Evolutionary conservation across 805 yeast genomes (phyloP).

Genomic region (Myxozyma vanderwaltii): DNA sequence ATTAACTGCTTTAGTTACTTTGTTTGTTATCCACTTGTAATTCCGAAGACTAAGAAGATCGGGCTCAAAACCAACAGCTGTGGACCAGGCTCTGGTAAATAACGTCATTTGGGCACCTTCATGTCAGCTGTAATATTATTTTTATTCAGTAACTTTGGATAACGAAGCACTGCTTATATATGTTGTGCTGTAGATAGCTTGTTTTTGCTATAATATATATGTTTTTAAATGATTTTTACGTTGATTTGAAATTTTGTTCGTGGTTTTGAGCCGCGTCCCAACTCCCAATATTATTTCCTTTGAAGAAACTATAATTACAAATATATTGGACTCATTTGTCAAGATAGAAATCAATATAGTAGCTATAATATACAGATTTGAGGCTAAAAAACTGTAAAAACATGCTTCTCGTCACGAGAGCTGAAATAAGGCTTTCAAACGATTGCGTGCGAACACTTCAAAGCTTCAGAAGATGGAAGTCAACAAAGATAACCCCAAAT

Average conservation of each 20-base stretch:
- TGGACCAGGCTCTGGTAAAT: neutral
- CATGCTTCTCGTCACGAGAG: neutral
- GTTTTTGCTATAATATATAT: too few relatives aligned
- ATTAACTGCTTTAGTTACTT: neutral
- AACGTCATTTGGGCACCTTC: neutral
- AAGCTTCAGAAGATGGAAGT: constrained; percentile 2
- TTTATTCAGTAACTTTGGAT: too few relatives aligned
- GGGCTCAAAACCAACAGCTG: neutral
- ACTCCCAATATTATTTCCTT: neutral
- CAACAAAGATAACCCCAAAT: neutral
- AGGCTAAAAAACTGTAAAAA: neutral
- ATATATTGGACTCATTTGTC: too few relatives aligned
- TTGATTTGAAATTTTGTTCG: neutral
- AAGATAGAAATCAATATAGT: too few relatives aligned
- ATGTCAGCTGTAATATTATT: neutral
- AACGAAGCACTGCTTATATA: too few relatives aligned
- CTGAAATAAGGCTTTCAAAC: neutral
- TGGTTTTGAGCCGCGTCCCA: neutral
- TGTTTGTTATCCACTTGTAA: neutral
- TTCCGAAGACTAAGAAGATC: neutral
- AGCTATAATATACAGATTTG: too few relatives aligned
- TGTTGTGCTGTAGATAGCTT: too few relatives aligned
- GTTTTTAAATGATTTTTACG: too few relatives aligned
- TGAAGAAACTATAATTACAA: too few relatives aligned
- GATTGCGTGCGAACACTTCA: neutral